These are phyloP conservation scores for Tetrahymena thermophila DNA, from an alignment of 73 alveolate genomes.

Conservation along the genomic window DNA sequence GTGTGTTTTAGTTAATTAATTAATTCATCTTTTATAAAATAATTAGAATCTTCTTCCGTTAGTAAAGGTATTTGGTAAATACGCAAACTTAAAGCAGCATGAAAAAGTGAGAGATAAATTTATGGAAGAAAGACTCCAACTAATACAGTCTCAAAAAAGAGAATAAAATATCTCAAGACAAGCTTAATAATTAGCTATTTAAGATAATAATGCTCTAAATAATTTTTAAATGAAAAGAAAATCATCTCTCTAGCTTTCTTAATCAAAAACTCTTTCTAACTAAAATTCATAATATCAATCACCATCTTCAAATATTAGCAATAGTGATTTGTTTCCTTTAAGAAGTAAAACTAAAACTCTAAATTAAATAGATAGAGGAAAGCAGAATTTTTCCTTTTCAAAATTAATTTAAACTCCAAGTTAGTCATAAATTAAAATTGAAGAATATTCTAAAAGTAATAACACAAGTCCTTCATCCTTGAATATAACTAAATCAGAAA, in stretches of 20 bases:
- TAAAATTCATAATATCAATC: neutral
- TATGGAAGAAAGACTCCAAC: neutral
- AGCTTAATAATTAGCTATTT: neutral
- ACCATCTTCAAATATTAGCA: neutral
- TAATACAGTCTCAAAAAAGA: neutral
- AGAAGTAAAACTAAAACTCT: neutral
- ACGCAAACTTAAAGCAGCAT: neutral
- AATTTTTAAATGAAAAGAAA: neutral
- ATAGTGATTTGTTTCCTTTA: neutral
- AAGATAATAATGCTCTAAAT: neutral
- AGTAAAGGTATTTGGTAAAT: neutral
- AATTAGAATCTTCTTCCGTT: neutral
- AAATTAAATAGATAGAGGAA: neutral
- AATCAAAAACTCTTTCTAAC: neutral
- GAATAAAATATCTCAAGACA: neutral
- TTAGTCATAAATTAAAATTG: too few species aligned
- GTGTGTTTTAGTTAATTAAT: neutral
- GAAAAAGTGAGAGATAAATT: neutral
- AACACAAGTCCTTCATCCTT: neutral
- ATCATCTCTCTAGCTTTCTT: neutral
- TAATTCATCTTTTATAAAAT: neutral
- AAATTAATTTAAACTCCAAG: neutral
- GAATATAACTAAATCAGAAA: neutral
- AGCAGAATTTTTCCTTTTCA: neutral
- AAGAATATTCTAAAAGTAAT: neutral